phyloP scores from a whole-genome alignment of 2,329 filamentous ascomycete species.

The Raffaelea ambrosiae region DNA sequence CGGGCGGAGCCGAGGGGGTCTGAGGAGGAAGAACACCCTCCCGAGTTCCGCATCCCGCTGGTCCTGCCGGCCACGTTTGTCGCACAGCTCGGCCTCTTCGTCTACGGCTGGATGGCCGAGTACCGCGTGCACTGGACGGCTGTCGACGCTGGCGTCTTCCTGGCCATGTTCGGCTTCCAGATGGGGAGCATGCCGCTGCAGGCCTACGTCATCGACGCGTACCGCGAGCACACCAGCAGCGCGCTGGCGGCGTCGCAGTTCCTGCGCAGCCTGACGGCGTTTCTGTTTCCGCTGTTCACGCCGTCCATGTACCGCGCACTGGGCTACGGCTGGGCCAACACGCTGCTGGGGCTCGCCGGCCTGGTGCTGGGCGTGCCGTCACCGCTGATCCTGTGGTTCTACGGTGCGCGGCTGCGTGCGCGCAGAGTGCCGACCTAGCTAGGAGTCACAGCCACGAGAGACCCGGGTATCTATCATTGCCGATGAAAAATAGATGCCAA shows the following conservation, averaged over 20 bases:
- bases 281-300: constrained; percentile 41
- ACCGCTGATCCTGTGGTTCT: too few relatives aligned
- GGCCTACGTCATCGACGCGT: constrained; percentile 38
- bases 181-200: neutral
- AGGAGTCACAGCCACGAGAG: too few relatives aligned
- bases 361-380: too few relatives aligned
- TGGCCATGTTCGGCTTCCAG: neutral
- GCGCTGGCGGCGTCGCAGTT: constrained; percentile 39
- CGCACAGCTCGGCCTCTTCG: neutral
- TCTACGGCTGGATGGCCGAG: neutral
- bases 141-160: neutral
- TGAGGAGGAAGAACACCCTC: neutral
- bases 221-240: constrained; percentile 36
- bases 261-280: constrained; percentile 33
- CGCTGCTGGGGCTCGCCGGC: too few relatives aligned
- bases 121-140: neutral
- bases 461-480: too few relatives aligned
- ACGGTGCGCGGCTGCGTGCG: too few relatives aligned
- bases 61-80: neutral
- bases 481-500: too few relatives aligned
- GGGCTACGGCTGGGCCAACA: neutral
- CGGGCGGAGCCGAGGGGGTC: neutral
- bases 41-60: neutral
- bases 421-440: too few relatives aligned
- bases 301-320: constrained; percentile 25